Conservation (phyloP, 192 early-diverging fungal genomes). For the Entomortierella chlamydospora region DNA sequence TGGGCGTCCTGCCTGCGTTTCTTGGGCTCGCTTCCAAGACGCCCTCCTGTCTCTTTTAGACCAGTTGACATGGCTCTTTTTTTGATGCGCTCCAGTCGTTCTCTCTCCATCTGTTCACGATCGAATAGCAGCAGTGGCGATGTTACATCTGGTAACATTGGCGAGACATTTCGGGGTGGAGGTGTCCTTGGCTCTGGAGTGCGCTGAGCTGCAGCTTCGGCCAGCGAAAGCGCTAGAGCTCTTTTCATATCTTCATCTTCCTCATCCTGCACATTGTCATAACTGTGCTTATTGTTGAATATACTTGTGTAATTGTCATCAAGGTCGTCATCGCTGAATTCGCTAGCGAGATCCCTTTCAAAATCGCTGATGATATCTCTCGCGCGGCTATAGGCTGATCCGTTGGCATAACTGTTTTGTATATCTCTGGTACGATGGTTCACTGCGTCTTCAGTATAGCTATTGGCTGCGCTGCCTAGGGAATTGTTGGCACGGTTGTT, state of each 20-base stretch:
- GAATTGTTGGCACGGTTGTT: too few relatives aligned
- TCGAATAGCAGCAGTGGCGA: conserved; percentile 1
- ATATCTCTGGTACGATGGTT: too few relatives aligned
- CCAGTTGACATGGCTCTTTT: neutral
- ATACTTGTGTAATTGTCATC: too few relatives aligned
- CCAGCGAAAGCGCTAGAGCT: conserved; percentile 28
- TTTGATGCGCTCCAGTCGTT: conserved; percentile 35
- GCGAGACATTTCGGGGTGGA: neutral
- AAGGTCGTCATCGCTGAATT: too few relatives aligned
- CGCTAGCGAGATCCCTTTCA: too few relatives aligned
- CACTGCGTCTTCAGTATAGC: too few relatives aligned
- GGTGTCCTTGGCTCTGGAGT: neutral
- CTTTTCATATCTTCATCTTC: conserved; percentile 30
- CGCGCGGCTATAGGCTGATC: too few relatives aligned
- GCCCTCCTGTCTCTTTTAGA: neutral
- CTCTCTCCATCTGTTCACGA: conserved; percentile 36
- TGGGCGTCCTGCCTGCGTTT: neutral
- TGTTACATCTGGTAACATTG: neutral
- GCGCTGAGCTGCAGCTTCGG: neutral
- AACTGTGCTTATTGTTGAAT: neutral
- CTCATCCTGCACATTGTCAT: conserved; percentile 7
- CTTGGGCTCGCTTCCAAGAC: neutral
- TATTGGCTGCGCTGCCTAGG: too few relatives aligned
- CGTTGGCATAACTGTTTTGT: too few relatives aligned
- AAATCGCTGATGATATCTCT: too few relatives aligned